Evolutionary conservation across 768 basidiomycete genomes (phyloP), one percentile per base, ranked within the genome.

Genomic region (Agaricus blazei): DNA sequence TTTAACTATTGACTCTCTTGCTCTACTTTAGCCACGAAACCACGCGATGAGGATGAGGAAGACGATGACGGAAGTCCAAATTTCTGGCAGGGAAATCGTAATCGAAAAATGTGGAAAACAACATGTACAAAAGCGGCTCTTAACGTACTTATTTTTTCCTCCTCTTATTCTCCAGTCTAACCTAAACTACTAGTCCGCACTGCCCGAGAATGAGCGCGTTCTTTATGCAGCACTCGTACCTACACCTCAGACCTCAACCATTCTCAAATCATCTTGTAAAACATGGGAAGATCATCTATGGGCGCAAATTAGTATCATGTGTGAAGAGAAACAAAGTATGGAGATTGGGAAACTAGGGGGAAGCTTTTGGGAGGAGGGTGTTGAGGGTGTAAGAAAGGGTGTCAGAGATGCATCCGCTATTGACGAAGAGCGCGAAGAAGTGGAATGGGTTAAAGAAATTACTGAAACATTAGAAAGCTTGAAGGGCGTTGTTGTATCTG

Each of bases 251-350:
- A 90, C 88, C 1, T 78, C 82, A 0, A 71, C 68, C 23, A 69
- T 87, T 31, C 79, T 93, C 34, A 84, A 88, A 59, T 78, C 84
- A 0, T 83, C 88, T 3, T 95, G 92, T 64, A 72, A 85, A 34
- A 88, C 90, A 23, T 98, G 96, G 95, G 90, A 95, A 64, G 97
- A 99, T 64, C 87, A 95, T 65, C 75, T 98, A 0, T 99, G 97
- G 97, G 92, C 90, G 0, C 87, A 90, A 56, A 74, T 94, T 49
- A 85, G 84, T 61, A 77, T 91, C 48, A 73, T 91, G 38, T 87
- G 90, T 62, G 91, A 95, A 65, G 85, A 92, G 61, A 85, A 88
- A 57, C 80, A 88, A 65, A 86, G 84, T 44, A 77, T 75, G 29
- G 84, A 88, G 58, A 78, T 98, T 63, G 67, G 75, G 9, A 76